Evolutionary conservation across 805 yeast species (phyloP), one percentile per base, ranked within the genome.

Genomic region (Dipodascopsis tothii): DNA sequence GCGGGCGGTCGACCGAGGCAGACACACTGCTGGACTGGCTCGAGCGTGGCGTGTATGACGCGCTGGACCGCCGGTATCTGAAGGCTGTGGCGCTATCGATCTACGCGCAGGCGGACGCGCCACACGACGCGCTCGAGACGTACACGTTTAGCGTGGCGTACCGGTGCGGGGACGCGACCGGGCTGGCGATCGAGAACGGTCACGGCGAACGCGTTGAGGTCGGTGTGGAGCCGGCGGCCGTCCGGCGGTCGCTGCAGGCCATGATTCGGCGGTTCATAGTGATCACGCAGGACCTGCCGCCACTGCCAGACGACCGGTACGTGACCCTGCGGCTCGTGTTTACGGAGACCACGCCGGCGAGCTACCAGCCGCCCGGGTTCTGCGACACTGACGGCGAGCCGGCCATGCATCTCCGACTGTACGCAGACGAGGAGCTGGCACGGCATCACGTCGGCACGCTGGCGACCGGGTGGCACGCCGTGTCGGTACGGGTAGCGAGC

Each of bases 21-120:
- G 81, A 79, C 55, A 39, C 56, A 3, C 65, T 77, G 27, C 55
- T 76, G 23, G 65, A 71, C 46, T 76, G 82, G 81, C 53, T 79
- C 20, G 78, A 78, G 30, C 60, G 60, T 19, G 76, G 80, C 6
- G 67, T 73, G 3, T 58, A 64, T 33, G 73, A 71, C 38, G 68
- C 77, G 0, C 57, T 78, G 2, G 63, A 63, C 20, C 52, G 58
- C 21, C 65, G 69, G 23, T 71, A 66, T 45, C 55, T 77, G 33
- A 63, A 68, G 43, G 70, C 73, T 0, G 45, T 77, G 23, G 67
- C 72, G 38, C 58, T 78, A 20, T 71, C 72, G 0, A 67, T 77
- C 3, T 65, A 69, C 40, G 52, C 68, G 5, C 71, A 74, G 49
- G 69, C 68, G 28, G 48, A 53, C 2, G 57, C 65, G 3, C 78